Base-by-base conservation (phyloP, 2,329 filamentous ascomycete species). In the Didymella keratinophila region DNA sequence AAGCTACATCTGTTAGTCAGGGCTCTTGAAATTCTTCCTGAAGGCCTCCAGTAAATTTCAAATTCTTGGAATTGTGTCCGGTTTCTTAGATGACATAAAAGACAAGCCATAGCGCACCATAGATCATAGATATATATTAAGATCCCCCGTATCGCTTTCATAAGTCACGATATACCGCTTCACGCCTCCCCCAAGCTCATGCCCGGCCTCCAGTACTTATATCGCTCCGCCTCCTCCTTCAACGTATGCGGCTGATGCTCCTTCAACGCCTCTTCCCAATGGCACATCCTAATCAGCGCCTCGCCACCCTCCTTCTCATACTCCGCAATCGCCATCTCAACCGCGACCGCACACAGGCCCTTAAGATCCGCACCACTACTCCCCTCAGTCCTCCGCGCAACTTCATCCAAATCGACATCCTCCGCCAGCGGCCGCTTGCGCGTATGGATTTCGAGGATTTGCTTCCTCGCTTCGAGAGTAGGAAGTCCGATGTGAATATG, bases 291-390 rank as follows among this genome's bases (percentile, higher is more conserved):
- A 76, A 57, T 62, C 48, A 67, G 48, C 46, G 74, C 56, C 46
- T 64, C 61, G 16, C 68, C 68, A 6, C 61, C 64, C 34, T 58
- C 52, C 42, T 65, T 61, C 44, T 67, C 67, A 50, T 73, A 73
- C 27, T 77, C 71, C 9, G 67, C 62, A 37, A 77, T 72, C 11
- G 74, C 73, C 53, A 73, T 56, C 28, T 77, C 71, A 42, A 78
- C 76, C 1, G 78, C 79, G 2, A 75, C 66, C 18, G 74, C 66
- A 64, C 80, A 82, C 4, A 90, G 82, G 20, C 80, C 83, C 39
- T 87, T 85, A 59, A 97, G 86, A 77, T 97, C 94, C 0, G 93
- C 93, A 2, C 93, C 93, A 1, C 92, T 95, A 74, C 91, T 92
- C 0, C 92, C 92, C 8, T 93, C 89, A 0, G 90, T 90, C 45